Conservation (phyloP, 179 eudicot species). For the Monotropa hypopitys region DNA sequence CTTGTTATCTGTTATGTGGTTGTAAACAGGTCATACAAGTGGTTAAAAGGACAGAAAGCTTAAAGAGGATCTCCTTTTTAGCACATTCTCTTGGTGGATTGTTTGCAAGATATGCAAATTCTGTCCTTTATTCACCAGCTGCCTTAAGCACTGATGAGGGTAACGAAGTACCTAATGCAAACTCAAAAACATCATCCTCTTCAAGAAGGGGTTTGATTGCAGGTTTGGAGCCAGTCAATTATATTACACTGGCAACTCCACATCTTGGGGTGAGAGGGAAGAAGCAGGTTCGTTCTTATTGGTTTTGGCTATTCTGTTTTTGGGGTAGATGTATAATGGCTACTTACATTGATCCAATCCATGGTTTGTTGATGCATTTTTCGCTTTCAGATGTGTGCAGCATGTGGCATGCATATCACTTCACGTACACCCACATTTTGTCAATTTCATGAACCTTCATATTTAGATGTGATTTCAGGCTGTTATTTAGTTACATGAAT, state of each 20-base stretch:
- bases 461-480: not conserved
- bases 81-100: constrained; percentile 99
- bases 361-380: not conserved
- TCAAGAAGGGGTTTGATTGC: constrained; percentile 42
- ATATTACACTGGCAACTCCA: constrained; percentile 91
- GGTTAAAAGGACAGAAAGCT: constrained; percentile 53
- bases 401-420: not conserved
- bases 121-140: constrained; percentile 42
- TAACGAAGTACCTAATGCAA: constrained; percentile 10
- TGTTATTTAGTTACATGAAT: not conserved
- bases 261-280: constrained; percentile 98
- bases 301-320: not conserved
- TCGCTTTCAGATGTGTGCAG: not conserved
- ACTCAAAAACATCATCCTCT: constrained; percentile 19
- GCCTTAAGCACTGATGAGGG: constrained; percentile 15
- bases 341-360: not conserved
- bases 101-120: constrained; percentile 82
- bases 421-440: not conserved
- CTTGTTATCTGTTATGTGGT: not conserved
- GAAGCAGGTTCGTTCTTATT: constrained; percentile 54
- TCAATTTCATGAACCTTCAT: not conserved
- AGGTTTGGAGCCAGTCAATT: constrained; percentile 79
- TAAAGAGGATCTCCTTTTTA: constrained; percentile 83
- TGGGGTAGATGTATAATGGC: not conserved
- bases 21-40: constrained; percentile 58